Evolutionary conservation across 352 stramenopile genomes (phyloP).

Genomic region (Pilasporangium apinafurcum): DNA sequence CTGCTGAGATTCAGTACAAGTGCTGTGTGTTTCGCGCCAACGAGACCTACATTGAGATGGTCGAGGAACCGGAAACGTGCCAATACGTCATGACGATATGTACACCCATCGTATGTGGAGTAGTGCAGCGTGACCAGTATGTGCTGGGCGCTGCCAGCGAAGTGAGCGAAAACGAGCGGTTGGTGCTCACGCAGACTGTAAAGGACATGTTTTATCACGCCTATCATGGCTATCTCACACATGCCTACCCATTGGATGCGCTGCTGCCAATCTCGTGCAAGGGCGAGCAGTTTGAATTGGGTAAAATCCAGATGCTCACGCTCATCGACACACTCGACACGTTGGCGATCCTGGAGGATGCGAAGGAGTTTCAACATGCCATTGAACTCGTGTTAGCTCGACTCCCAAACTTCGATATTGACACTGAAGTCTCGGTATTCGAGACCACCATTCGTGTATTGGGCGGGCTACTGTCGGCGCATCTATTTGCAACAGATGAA

Average conservation of each 20-base stretch:
- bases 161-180: constrained; percentile 51
- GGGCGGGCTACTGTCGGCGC: constrained; percentile 86
- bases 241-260: constrained; percentile 82
- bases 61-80: constrained; percentile 47
- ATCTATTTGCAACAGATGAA: constrained; percentile 70
- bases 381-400: constrained; percentile 53
- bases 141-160: constrained; percentile 34
- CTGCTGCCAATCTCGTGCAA: constrained; percentile 65
- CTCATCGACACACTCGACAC: constrained; percentile 91
- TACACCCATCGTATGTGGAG: constrained; percentile 60
- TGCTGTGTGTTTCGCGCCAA: constrained; percentile 76
- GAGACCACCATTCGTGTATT: constrained; percentile 92
- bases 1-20: constrained; percentile 48
- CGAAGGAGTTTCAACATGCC: constrained; percentile 61
- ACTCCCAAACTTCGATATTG: constrained; percentile 73
- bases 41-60: constrained; percentile 72
- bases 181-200: constrained; percentile 51
- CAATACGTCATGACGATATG: constrained; percentile 65
- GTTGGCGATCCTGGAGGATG: constrained; percentile 80
- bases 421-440: constrained; percentile 90
- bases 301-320: constrained; percentile 81
- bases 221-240: constrained; percentile 77
- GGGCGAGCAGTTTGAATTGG: constrained; percentile 69
- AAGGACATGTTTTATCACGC: constrained; percentile 89
- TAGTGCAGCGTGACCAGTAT: constrained; percentile 71